Evolutionary conservation across 768 basidiomycete species (phyloP).

Genomic region (Hygrocybe coccinea): DNA sequence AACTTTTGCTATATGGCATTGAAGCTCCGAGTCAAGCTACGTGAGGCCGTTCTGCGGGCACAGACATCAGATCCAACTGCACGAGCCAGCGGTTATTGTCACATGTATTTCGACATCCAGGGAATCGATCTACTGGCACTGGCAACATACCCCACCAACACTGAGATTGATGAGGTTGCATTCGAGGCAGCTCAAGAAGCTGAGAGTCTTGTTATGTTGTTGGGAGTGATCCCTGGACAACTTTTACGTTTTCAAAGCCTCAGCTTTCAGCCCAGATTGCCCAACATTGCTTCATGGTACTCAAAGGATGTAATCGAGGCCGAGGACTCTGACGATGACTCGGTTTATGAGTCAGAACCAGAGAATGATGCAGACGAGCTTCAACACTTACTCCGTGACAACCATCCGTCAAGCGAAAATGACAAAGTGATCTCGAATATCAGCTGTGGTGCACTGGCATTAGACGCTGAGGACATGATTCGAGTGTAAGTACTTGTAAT

Average conservation of each 20-base stretch:
- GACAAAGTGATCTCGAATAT: not conserved
- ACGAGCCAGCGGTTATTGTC: slow-evolving; percentile 20
- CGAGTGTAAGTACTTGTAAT: slow-evolving; percentile 4
- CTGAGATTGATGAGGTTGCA: slow-evolving; percentile 9
- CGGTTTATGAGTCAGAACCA: not conserved
- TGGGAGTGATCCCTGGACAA: slow-evolving; percentile 16
- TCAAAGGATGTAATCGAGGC: not conserved
- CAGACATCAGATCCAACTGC: slow-evolving; percentile 13
- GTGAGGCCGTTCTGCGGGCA: slow-evolving; percentile 15
- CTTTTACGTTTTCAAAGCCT: not conserved
- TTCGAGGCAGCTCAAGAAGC: slow-evolving; percentile 14
- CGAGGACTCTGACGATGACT: not conserved
- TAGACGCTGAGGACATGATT: slow-evolving; percentile 11
- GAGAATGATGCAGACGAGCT: slow-evolving; percentile 5
- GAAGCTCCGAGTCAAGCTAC: slow-evolving; percentile 24
- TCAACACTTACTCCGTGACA: not conserved
- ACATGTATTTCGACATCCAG: slow-evolving; percentile 24
- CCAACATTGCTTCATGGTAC: not conserved
- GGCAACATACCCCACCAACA: slow-evolving; percentile 18
- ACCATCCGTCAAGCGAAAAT: not conserved
- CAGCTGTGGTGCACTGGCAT: slow-evolving; percentile 2
- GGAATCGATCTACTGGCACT: slow-evolving; percentile 21
- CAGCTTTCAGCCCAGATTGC: not conserved
- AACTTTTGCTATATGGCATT: slow-evolving; percentile 28
- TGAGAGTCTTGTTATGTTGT: slow-evolving; percentile 14